Base-by-base conservation (phyloP, 768 basidiomycete species). In the Harrya chromipes region DNA sequence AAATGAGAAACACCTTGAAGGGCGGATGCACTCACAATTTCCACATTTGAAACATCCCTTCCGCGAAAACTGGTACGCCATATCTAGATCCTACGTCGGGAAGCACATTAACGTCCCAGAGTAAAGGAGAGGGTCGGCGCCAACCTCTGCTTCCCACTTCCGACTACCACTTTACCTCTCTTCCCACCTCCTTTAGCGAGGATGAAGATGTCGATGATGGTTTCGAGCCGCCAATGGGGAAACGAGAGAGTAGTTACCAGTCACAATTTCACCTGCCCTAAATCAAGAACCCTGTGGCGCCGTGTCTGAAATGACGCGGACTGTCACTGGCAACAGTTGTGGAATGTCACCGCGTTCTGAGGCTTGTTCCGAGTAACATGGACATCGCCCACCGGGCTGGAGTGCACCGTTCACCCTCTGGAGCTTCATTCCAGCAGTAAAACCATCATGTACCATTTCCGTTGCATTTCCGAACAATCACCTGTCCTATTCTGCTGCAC, bases 31-130 rank as follows among this genome's bases (percentile, higher is more conserved):
- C 84, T 72, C 68, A 90, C 91, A 78, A 70, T 92, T 92, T 67
- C 92, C 92, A 67, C 92, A 94, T 77, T 92, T 94, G 75, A 87
- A 93, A 67, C 90, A 93, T 57, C 88, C 88, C 75, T 90, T 92
- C 78, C 83, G 85, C 52, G 85, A 82, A 76, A 84, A 84, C 69
- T 86, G 85, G 74, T 79, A 87, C 72, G 87, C 84, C 87, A 90
- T 90, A 59, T 59, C 60, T 61, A 48, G 53, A 57, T 66, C 69
- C 70, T 65, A 70, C 71, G 75, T 70, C 68, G 64, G 55, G 51
- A 56, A 43, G 46, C 49, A 53, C 20, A 59, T 62, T 42, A 56
- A 61, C 54, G 56, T 53, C 37, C 40, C 40, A 33, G 21, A 42
- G 56, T 21, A 37, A 37, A 31, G 46, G 46, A 31, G 45, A 44